phyloP scores from a whole-genome alignment of 208 protist genomes.

The Wallacemonas sp. region DNA sequence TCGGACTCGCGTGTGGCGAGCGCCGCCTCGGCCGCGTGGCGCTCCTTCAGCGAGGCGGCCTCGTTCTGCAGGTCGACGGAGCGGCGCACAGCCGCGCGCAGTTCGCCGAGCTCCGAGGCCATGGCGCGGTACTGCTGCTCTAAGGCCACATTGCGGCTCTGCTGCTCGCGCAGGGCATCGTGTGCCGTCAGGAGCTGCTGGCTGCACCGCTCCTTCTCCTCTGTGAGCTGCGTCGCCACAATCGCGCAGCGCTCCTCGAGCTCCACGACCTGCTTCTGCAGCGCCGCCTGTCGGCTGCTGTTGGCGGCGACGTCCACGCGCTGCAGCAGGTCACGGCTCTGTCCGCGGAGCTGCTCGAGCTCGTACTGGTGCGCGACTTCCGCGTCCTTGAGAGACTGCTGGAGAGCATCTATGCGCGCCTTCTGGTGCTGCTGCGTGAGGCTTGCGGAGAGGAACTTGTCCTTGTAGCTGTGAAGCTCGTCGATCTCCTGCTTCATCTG shows the following conservation, averaged over 20 bases:
- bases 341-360: slow-evolving; percentile 67
- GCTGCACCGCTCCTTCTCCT: slow-evolving; percentile 60
- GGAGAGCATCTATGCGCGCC: slow-evolving; percentile 49
- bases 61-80: slow-evolving; percentile 75
- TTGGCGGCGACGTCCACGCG: slow-evolving; percentile 60
- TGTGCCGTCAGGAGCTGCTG: slow-evolving; percentile 73
- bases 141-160: slow-evolving; percentile 61
- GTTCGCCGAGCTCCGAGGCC: slow-evolving; percentile 58
- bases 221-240: slow-evolving; percentile 42
- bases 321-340: slow-evolving; percentile 66
- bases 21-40: slow-evolving; percentile 52
- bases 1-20: slow-evolving; percentile 39
- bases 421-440: slow-evolving; percentile 64
- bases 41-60: slow-evolving; percentile 67
- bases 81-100: slow-evolving; percentile 67
- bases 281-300: slow-evolving; percentile 34
- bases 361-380: slow-evolving; percentile 65
- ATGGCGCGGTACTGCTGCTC: slow-evolving; percentile 72
- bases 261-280: slow-evolving; percentile 59
- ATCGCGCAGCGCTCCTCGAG: slow-evolving; percentile 65
- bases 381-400: slow-evolving; percentile 44
- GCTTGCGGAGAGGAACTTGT: slow-evolving; percentile 39
- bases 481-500: slow-evolving; percentile 51
- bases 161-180: slow-evolving; percentile 77
- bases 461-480: slow-evolving; percentile 43